Evolutionary conservation across 106 monocot genomes (phyloP), one percentile per base, ranked within the genome.

Genomic region (Iris macrosiphon): DNA sequence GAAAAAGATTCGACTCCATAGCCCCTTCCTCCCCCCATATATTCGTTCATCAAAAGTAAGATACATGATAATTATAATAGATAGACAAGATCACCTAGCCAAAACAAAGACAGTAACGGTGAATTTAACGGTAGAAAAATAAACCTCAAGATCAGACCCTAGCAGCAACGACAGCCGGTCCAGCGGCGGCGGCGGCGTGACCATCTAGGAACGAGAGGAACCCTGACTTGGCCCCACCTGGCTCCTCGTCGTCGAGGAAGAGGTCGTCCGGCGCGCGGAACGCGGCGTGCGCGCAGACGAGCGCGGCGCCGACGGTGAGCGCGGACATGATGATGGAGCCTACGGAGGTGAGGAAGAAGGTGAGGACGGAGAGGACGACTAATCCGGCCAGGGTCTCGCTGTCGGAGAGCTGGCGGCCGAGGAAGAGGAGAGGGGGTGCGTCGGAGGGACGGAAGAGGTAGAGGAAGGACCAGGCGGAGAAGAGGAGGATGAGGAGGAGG

Each of bases 231-330:
- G 66, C 59, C 8, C 49, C 75, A 2, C 15, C 37, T 1, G 50
- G 59, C 12, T 75, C 75, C 1, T 54, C 63, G 4, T 77, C 77
- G 23, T 77, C 77, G 31, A 77, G 70, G 42, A 77, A 77, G 3
- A 77, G 53, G 43, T 77, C 77, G 46, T 77, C 77, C 1, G 77
- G 77, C 11, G 71, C 52, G 14, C 77, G 43, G 40, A 77, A 65
- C 8, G 77, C 77, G 14, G 65, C 77, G 52, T 77, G 77, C 8
- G 42, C 61, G 30, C 71, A 61, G 27, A 77, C 71, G 4, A 77
- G 35, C 14, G 37, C 47, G 25, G 71, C n/a, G n/a, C n/a, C n/a
- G n/a, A n/a, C n/a, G n/a, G n/a, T n/a, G n/a, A n/a, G n/a, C n/a
- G n/a, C n/a, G n/a, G n/a, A n/a, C n/a, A n/a, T n/a, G n/a, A n/a